Base-by-base conservation (phyloP, 2,329 filamentous ascomycete species). In the Sporothrix luriei region DNA sequence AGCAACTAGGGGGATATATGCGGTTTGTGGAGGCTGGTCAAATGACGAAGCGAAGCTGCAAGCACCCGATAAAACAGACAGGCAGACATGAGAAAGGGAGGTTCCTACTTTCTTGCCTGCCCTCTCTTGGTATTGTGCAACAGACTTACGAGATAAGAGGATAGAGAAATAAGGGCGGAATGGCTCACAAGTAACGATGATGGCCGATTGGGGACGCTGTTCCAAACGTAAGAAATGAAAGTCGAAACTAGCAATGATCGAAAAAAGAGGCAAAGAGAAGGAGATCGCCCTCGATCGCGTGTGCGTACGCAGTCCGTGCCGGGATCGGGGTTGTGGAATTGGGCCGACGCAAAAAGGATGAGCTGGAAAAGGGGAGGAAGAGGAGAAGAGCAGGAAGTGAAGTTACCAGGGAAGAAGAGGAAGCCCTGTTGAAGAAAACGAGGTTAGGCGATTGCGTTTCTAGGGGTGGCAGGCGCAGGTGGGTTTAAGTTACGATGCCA, bases 11-110 rank as follows among this genome's bases (percentile, higher is more conserved):
- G 40, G 57, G 19, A 9, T 13, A 43, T 33, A 19, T 6, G 29
- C n/a, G 62, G 14, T 26, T 21, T 3, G 24, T 46, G n/a, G 43
- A 24, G 43, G 24, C 26, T 48, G 61, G 61, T 65, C 62, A 46
- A 46, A 65, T 65, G 62, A 52, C 62, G 62, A 7, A 49, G 46
- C 21, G 46, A 49, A 65, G 62, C 62, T 65, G 62, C 62, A 65
- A 33, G 46, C 49, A 38, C 24, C 62, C 62, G 46, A 38, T 16
- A 14, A 38, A 38, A 51, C 46, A 51, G 26, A 24, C 46, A 51
- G 62, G 9, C 46, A n/a, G 13, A 43, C 40, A 43, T 16, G 14
- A n/a, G 62, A 21, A 62, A 43, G 16, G 57, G 46, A 62, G 57
- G 57, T 38, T 46, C 57, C 55, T 61, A 5, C 43, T 24, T 21